A percentile compares a stretch with the other conserved stretches of the same genome.
These are phyloP conservation scores for Hordeum pubiflorum DNA, from an alignment of 202 grass and related monocot genomes.

Conservation along the genomic window DNA sequence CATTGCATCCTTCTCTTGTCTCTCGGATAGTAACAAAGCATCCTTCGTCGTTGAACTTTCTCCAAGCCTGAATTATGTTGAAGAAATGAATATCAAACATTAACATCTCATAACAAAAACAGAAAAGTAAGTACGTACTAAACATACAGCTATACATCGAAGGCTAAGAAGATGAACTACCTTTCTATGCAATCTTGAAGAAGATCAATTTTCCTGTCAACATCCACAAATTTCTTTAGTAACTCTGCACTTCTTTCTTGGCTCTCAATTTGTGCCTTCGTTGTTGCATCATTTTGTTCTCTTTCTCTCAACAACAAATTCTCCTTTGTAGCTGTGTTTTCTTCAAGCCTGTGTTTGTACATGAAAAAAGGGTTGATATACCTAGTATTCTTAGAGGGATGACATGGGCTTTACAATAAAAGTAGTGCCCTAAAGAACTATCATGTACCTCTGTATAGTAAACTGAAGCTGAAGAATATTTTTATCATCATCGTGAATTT, in stretches of 20 bases:
- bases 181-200: conserved; percentile 68
- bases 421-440: conserved; percentile 10
- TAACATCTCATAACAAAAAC: conserved; percentile 31
- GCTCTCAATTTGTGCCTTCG: conserved; percentile 50
- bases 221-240: conserved; percentile 50
- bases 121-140: conserved; percentile 3
- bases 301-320: conserved; percentile 56
- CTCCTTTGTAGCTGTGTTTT: conserved; percentile 56
- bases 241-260: conserved; percentile 56
- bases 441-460: conserved; percentile 53
- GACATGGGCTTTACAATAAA: neutral
- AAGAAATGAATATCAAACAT: conserved; percentile 26
- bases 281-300: conserved; percentile 54
- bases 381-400: conserved; percentile 18
- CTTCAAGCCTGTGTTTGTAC: conserved; percentile 59
- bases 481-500: conserved; percentile 58
- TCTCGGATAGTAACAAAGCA: conserved; percentile 59
- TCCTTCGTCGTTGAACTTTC: conserved; percentile 59
- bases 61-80: conserved; percentile 46
- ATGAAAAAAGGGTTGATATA: conserved; percentile 20
- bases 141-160: neutral
- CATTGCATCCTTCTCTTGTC: conserved; percentile 53
- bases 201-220: conserved; percentile 59
- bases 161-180: conserved; percentile 27
- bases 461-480: conserved; percentile 62